Evolutionary conservation across 1,139 yeast species (phyloP).

Genomic region (Pichiaceae sp.): DNA sequence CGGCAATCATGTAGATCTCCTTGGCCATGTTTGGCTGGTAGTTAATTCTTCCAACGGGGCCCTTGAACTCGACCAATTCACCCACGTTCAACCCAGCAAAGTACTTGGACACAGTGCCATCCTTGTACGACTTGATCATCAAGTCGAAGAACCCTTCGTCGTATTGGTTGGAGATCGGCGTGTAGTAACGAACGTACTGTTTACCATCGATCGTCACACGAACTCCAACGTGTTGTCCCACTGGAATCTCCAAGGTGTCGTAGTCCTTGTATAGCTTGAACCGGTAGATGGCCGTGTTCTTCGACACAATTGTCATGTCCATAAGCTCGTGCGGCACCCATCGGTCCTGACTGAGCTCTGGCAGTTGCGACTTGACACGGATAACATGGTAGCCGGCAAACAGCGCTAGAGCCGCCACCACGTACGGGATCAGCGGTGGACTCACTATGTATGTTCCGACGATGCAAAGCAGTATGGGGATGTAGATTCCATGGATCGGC

Average conservation of each 20-base stretch:
- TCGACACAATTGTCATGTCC: slow-evolving; percentile 63
- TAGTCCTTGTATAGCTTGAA: slow-evolving; percentile 54
- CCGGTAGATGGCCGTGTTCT: slow-evolving; percentile 64
- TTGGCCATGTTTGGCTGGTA: slow-evolving; percentile 53
- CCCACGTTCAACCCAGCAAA: slow-evolving; percentile 60
- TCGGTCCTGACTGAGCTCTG: slow-evolving; percentile 39
- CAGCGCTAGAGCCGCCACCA: slow-evolving; percentile 36
- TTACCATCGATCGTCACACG: slow-evolving; percentile 43
- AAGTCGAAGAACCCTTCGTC: slow-evolving; percentile 70
- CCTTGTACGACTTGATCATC: slow-evolving; percentile 62
- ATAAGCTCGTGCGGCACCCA: slow-evolving; percentile 63
- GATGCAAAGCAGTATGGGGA: slow-evolving; percentile 55
- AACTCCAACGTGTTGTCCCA: slow-evolving; percentile 71
- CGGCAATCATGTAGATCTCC: slow-evolving; percentile 65
- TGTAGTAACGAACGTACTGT: slow-evolving; percentile 60
- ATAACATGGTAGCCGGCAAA: slow-evolving; percentile 39
- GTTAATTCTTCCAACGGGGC: slow-evolving; percentile 65
- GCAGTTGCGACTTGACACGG: slow-evolving; percentile 34
- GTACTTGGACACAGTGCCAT: slow-evolving; percentile 57
- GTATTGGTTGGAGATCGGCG: slow-evolving; percentile 64
- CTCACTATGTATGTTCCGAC: slow-evolving; percentile 55
- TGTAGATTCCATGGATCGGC: slow-evolving; percentile 61
- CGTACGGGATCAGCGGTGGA: slow-evolving; percentile 41
- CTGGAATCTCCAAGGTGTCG: slow-evolving; percentile 57
- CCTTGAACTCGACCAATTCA: slow-evolving; percentile 60